Percentiles rank a stretch among this genome's conserved stretches.
phyloP scores from a whole-genome alignment of 2,329 filamentous ascomycete species.

The Phialemoniopsis sp. region DNA sequence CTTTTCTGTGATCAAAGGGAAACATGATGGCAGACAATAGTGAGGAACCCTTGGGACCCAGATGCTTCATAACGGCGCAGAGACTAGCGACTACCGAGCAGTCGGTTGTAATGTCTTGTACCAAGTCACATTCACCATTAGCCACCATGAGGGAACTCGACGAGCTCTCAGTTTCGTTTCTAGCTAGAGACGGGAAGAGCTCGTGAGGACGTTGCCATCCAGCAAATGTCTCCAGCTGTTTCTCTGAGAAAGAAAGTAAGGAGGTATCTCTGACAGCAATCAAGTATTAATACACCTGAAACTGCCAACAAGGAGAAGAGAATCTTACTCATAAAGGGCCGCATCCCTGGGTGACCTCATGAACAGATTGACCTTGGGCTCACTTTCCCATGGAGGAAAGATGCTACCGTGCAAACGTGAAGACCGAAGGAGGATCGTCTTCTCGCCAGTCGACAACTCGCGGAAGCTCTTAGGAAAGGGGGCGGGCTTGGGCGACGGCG shows the following conservation, averaged over 20 bases:
- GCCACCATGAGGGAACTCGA: conserved; percentile 23
- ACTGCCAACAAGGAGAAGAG: conserved; percentile 2
- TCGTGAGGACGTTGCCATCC: conserved; percentile 79
- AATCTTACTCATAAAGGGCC: conserved; percentile 54
- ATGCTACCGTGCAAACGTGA: conserved; percentile 78
- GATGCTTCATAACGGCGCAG: conserved; percentile 72
- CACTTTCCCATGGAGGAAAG: conserved; percentile 79
- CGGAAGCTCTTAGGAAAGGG: conserved; percentile 42
- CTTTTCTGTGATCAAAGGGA: conserved; percentile 61
- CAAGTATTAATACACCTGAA: conserved; percentile 6
- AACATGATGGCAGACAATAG: conserved; percentile 67
- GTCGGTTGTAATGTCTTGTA: conserved; percentile 93
- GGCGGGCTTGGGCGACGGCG: background rate
- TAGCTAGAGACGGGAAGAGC: conserved; percentile 55
- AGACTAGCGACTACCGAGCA: conserved; percentile 96
- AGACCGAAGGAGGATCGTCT: conserved; percentile 71
- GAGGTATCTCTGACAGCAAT: conserved; percentile 57
- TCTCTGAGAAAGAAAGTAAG: conserved; percentile 66
- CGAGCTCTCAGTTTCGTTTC: too few species aligned
- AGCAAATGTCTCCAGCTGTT: conserved; percentile 72
- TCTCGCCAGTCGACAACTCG: conserved; percentile 63
- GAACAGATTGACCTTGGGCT: conserved; percentile 61
- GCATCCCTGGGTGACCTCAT: conserved; percentile 38
- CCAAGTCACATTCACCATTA: conserved; percentile 67
- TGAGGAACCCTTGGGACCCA: conserved; percentile 63